Percentiles rank a stretch among this genome's conserved stretches.
These are phyloP conservation scores for Drechslerella dactyloides DNA, from an alignment of 2,329 filamentous ascomycete genomes.

Conservation along the genomic window DNA sequence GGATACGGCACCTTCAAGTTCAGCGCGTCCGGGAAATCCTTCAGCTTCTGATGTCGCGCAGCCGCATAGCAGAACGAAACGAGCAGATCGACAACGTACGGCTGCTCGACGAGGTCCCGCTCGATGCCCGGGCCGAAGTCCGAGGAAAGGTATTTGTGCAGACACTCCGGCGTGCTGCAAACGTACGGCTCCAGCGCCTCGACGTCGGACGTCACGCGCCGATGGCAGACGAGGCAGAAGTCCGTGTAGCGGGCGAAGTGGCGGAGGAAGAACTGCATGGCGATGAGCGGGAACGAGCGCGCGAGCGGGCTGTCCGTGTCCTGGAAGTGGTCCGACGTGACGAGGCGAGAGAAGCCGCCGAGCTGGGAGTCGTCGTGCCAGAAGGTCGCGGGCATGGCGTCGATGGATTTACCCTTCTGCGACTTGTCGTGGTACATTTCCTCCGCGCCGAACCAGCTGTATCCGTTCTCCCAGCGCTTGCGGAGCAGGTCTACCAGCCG, in stretches of 20 bases:
- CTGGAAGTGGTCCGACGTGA: slow-evolving; percentile 60
- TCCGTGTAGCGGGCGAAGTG: slow-evolving; percentile 81
- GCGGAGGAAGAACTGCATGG: slow-evolving; percentile 69
- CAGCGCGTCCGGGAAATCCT: slow-evolving; percentile 66
- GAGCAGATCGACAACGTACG: slow-evolving; percentile 82
- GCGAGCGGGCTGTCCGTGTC: slow-evolving; percentile 57
- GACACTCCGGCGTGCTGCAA: slow-evolving; percentile 74
- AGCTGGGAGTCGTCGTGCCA: slow-evolving; percentile 53
- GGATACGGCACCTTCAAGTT: slow-evolving; percentile 58
- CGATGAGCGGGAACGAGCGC: slow-evolving; percentile 64
- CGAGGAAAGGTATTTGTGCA: slow-evolving; percentile 89
- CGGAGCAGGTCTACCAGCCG: slow-evolving; percentile 70
- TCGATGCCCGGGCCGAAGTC: slow-evolving; percentile 85
- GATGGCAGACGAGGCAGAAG: slow-evolving; percentile 85
- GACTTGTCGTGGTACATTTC: slow-evolving; percentile 59
- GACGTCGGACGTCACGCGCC: slow-evolving; percentile 68
- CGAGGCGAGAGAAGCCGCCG: slow-evolving; percentile 38
- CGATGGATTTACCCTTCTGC: slow-evolving; percentile 13
- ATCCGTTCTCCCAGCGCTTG: slow-evolving; percentile 63
- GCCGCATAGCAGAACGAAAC: slow-evolving; percentile 78
- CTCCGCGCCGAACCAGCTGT: slow-evolving; percentile 74
- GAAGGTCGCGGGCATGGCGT: slow-evolving; percentile 44
- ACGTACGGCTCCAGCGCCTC: slow-evolving; percentile 79
- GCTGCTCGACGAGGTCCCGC: slow-evolving; percentile 78
- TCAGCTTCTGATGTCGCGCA: slow-evolving; percentile 60